These are phyloP conservation scores for Kuraishia cidri DNA, from an alignment of 805 yeast species.

Conservation along the genomic window DNA sequence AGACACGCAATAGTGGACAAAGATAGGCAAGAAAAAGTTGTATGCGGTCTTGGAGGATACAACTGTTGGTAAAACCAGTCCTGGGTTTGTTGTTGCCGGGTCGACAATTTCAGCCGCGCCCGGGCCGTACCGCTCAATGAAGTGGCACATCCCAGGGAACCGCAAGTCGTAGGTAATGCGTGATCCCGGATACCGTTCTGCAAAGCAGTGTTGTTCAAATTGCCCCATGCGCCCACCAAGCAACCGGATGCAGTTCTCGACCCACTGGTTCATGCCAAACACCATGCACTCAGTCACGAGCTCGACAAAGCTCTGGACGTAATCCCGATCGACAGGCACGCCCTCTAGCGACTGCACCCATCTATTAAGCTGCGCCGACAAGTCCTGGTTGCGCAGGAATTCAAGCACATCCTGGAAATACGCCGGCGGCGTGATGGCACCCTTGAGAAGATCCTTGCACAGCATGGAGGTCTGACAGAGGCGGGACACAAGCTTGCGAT, in stretches of 20 bases:
- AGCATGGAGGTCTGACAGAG: background rate
- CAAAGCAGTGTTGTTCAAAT: constrained; percentile 8
- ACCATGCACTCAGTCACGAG: constrained; percentile 14
- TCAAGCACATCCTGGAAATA: background rate
- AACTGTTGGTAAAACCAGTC: too few relatives aligned
- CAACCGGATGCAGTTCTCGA: constrained; percentile 8
- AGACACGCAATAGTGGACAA: background rate
- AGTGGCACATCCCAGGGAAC: background rate
- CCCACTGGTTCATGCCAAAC: constrained; percentile 12
- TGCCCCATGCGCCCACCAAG: constrained; percentile 10
- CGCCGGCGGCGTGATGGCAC: background rate
- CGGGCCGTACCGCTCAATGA: too few relatives aligned
- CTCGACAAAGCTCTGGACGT: background rate
- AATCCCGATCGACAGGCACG: background rate
- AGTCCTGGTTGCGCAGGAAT: background rate
- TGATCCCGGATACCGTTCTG: background rate
- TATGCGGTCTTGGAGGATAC: background rate
- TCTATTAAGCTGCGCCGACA: background rate
- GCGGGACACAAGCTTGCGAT: background rate
- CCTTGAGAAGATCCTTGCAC: background rate
- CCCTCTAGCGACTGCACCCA: background rate
- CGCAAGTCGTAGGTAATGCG: background rate
- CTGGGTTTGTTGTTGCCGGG: too few relatives aligned
- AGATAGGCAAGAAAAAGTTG: background rate
- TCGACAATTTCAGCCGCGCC: background rate